phyloP scores from a whole-genome alignment of 495 filamentous ascomycete species.

The Hypoxylon lienhwacheense region DNA sequence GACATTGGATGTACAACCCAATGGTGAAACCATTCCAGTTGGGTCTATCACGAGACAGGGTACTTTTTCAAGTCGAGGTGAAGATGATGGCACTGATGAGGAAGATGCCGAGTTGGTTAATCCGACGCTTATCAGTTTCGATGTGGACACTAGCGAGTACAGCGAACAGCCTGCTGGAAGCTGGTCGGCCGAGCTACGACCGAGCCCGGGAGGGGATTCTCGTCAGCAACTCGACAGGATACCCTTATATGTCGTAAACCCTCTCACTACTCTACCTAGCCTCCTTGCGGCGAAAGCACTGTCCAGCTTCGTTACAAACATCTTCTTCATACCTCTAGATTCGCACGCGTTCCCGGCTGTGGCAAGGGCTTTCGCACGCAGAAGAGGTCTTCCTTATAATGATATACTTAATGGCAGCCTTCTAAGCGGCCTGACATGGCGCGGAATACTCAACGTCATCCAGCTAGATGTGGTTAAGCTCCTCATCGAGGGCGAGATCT shows the following conservation, averaged over 20 bases:
- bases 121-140: constrained; percentile 59
- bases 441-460: constrained; percentile 40
- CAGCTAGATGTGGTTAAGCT: constrained; percentile 41
- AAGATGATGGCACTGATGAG: constrained; percentile 52
- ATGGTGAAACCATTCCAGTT: constrained; percentile 33
- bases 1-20: constrained; percentile 33
- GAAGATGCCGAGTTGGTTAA: constrained; percentile 53
- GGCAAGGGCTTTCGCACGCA: constrained; percentile 34
- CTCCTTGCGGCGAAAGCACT: constrained; percentile 43
- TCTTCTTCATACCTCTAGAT: constrained; percentile 42
- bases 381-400: constrained; percentile 28
- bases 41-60: constrained; percentile 39
- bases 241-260: constrained; percentile 44
- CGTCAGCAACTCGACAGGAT: constrained; percentile 27
- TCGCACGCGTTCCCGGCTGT: constrained; percentile 32
- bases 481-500: constrained; percentile 37
- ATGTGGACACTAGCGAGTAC: constrained; percentile 55
- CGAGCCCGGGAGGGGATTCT: constrained; percentile 41
- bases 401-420: constrained; percentile 27
- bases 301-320: constrained; percentile 35
- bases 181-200: constrained; percentile 60
- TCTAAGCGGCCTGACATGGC: constrained; percentile 21
- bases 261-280: constrained; percentile 42
- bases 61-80: constrained; percentile 37
- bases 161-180: constrained; percentile 46